Conservation (phyloP, 352 stramenopile species). For the Globisporangium radiosum region DNA sequence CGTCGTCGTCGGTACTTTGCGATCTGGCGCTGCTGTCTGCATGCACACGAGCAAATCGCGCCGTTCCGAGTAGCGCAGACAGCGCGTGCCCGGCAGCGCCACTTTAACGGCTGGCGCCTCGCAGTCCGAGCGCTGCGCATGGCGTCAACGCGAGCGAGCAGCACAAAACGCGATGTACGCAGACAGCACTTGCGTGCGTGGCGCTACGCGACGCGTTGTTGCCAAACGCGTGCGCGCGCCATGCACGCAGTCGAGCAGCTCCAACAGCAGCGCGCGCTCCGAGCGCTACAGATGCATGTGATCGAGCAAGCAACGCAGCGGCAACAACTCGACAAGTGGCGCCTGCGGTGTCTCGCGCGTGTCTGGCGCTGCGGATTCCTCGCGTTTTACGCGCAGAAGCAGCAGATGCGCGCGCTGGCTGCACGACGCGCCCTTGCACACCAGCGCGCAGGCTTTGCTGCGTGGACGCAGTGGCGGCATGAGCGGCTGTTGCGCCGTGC, state of each 20-base stretch:
- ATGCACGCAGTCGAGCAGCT: background rate
- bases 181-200: slow-evolving; percentile 2
- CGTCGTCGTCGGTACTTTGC: slow-evolving; percentile 11
- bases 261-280: background rate
- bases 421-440: background rate
- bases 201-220: background rate
- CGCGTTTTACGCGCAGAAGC: slow-evolving; percentile 5
- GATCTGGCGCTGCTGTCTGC: slow-evolving; percentile 6
- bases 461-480: background rate
- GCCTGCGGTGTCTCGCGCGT: background rate
- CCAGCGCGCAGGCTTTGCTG: background rate
- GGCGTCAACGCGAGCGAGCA: background rate
- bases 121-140: slow-evolving; percentile 14
- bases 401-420: background rate
- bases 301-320: background rate
- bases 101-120: slow-evolving; percentile 23
- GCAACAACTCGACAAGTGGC: background rate
- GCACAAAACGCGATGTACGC: background rate
- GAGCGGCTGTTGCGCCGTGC: background rate
- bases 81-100: background rate
- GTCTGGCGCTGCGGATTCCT: slow-evolving; percentile 10
- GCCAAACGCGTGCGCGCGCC: background rate
- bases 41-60: slow-evolving; percentile 1
- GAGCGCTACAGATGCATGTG: background rate
- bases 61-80: background rate